These are phyloP conservation scores for Obelidium mucronatum DNA, from an alignment of 192 early-diverging fungal genomes.

Conservation along the genomic window DNA sequence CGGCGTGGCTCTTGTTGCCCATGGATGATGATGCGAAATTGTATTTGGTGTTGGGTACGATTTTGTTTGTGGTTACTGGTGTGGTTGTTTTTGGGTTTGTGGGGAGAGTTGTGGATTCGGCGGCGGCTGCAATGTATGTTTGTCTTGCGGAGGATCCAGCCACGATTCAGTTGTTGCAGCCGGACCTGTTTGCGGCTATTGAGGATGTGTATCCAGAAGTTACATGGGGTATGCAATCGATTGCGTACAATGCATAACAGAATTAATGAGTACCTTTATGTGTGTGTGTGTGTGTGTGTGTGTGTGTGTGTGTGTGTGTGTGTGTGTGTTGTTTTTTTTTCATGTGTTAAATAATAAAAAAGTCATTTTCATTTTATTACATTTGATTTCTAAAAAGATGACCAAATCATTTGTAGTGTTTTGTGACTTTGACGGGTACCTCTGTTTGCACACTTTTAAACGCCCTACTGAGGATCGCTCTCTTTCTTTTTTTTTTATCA, in stretches of 20 bases:
- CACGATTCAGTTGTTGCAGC: not conserved
- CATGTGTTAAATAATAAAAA: too few relatives aligned
- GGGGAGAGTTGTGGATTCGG: not conserved
- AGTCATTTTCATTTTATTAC: too few relatives aligned
- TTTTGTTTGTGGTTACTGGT: not conserved
- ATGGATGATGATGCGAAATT: not conserved
- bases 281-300: too few relatives aligned
- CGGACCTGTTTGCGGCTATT: slow-evolving; percentile 1
- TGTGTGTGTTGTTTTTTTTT: too few relatives aligned
- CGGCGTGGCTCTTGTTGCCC: not conserved
- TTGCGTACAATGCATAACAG: slow-evolving; percentile 11
- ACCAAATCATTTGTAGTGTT: slow-evolving; percentile 8
- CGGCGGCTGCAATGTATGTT: slow-evolving; percentile 14
- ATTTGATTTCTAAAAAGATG: not conserved
- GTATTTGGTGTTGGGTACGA: not conserved
- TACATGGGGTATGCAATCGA: slow-evolving; percentile 17
- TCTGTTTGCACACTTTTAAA: too few relatives aligned
- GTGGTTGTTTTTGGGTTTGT: slow-evolving; percentile 3
- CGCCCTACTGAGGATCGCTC: too few relatives aligned
- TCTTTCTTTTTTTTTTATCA: not conserved
- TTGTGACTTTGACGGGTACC: slow-evolving; percentile 20
- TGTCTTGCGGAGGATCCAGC: slow-evolving; percentile 15
- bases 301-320: too few relatives aligned
- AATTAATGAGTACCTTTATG: too few relatives aligned
- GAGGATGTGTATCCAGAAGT: slow-evolving; percentile 1